These are phyloP conservation scores for Lentinus brumalis DNA, from an alignment of 768 basidiomycete species.

Conservation along the genomic window DNA sequence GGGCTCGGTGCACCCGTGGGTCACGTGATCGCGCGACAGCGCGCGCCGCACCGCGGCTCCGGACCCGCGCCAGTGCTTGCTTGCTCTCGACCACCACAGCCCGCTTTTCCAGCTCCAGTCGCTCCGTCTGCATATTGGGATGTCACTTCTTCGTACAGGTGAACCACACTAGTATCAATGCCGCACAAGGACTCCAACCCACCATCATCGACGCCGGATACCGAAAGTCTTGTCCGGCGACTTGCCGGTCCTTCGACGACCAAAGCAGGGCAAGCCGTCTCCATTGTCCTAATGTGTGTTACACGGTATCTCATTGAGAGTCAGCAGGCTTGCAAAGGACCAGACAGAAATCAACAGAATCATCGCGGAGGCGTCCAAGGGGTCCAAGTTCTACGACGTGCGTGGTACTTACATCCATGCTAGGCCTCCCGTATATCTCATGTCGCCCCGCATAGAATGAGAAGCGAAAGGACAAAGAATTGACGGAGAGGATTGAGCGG, in stretches of 20 bases:
- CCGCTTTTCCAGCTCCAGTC: no score
- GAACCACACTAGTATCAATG: background rate
- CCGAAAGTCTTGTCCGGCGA: constrained; percentile 71
- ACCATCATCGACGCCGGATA: constrained; percentile 54
- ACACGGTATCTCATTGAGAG: background rate
- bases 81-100: no score
- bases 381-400: constrained; percentile 90
- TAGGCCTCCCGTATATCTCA: background rate
- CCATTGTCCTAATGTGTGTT: background rate
- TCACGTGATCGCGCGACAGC: no score
- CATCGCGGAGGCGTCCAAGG: constrained; percentile 89
- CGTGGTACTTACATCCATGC: constrained; percentile 19
- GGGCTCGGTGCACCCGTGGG: no score
- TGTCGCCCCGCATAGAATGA: constrained; percentile 60
- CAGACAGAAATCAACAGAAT: constrained; percentile 85
- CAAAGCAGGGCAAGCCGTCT: constrained; percentile 75
- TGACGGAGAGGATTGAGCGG: constrained; percentile 74
- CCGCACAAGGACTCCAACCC: background rate
- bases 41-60: no score
- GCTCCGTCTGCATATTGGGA: no score
- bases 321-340: constrained; percentile 60
- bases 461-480: constrained; percentile 84
- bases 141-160: background rate
- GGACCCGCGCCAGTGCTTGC: no score
- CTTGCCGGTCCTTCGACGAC: constrained; percentile 87